Conservation (phyloP, 139 green algal genomes). For the Ettlia oleoabundans region DNA sequence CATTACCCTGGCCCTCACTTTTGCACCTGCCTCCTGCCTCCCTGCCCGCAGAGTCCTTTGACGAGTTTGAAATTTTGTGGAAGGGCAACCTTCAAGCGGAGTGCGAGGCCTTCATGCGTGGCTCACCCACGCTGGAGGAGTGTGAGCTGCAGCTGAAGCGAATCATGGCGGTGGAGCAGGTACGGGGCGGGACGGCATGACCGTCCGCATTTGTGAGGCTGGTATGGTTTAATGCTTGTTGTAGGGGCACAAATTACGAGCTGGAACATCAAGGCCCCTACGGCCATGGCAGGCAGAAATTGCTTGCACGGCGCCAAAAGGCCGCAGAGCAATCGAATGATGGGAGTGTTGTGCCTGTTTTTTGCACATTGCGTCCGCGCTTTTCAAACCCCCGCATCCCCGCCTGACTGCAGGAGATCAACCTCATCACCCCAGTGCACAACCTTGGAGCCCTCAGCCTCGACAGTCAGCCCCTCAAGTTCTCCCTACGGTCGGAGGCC, state of each 20-base stretch:
- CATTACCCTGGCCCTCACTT: neutral
- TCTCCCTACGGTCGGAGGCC: conserved; percentile 82
- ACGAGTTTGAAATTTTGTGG: conserved; percentile 89
- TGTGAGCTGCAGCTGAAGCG: conserved; percentile 92
- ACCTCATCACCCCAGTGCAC: conserved; percentile 60
- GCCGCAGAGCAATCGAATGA: too few species aligned
- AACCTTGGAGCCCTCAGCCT: conserved; percentile 88
- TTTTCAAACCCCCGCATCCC: neutral
- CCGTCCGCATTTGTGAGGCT: too few species aligned
- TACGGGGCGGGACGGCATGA: too few species aligned
- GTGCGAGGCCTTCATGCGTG: conserved; percentile 71
- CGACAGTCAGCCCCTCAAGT: conserved; percentile 88
- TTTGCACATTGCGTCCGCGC: too few species aligned
- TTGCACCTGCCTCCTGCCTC: neutral
- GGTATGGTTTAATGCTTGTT: too few species aligned
- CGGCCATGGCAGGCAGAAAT: too few species aligned
- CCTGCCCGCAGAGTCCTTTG: conserved; percentile 61
- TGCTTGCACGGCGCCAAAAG: too few species aligned
- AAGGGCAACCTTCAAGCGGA: conserved; percentile 80
- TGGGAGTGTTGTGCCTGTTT: too few species aligned
- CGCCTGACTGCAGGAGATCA: conserved; percentile 11
- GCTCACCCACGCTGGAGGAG: conserved; percentile 79
- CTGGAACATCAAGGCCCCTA: too few species aligned
- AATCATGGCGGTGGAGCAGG: conserved; percentile 82
- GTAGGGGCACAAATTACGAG: too few species aligned